Conservation (phyloP, 2,329 filamentous ascomycete species). For the Colletotrichum sp. region DNA sequence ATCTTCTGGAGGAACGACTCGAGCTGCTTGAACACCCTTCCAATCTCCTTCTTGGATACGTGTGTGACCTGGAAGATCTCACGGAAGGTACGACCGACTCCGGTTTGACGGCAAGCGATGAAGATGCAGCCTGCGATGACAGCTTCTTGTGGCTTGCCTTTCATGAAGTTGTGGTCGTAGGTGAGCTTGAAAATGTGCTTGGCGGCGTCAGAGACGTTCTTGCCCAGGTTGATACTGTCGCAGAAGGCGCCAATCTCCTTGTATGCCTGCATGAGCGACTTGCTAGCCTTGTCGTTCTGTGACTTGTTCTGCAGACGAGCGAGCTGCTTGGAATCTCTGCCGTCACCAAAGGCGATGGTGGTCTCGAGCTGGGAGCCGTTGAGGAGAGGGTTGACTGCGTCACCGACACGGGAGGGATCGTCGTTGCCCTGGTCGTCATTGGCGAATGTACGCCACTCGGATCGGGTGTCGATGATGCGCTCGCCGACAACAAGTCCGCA, state of each 20-base stretch:
- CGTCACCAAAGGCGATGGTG: conserved; percentile 82
- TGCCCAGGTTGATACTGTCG: conserved; percentile 82
- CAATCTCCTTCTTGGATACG: conserved; percentile 97
- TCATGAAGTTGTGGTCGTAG: conserved; percentile 91
- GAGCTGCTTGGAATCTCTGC: conserved; percentile 73
- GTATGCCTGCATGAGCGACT: conserved; percentile 81
- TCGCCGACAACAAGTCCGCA: conserved; percentile 92
- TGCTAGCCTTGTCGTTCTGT: conserved; percentile 82
- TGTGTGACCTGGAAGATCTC: conserved; percentile 94
- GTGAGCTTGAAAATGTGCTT: conserved; percentile 96
- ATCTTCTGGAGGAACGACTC: conserved; percentile 85
- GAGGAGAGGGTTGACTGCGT: conserved; percentile 86
- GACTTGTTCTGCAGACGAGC: conserved; percentile 84
- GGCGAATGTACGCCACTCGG: conserved; percentile 98
- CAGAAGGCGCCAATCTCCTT: conserved; percentile 88
- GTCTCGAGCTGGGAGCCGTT: conserved; percentile 91
- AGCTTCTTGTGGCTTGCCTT: conserved; percentile 92
- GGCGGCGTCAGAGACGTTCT: conserved; percentile 83
- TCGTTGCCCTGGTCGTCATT: conserved; percentile 98
- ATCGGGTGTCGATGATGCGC: conserved; percentile 92
- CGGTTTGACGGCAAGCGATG: conserved; percentile 91
- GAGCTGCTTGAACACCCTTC: conserved; percentile 90
- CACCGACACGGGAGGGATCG: conserved; percentile 97
- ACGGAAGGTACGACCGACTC: conserved; percentile 86
- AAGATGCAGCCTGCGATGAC: conserved; percentile 97